These are phyloP conservation scores for Rutidosis leptorrhynchoides DNA, from an alignment of 129 eudicot species.

Conservation along the genomic window DNA sequence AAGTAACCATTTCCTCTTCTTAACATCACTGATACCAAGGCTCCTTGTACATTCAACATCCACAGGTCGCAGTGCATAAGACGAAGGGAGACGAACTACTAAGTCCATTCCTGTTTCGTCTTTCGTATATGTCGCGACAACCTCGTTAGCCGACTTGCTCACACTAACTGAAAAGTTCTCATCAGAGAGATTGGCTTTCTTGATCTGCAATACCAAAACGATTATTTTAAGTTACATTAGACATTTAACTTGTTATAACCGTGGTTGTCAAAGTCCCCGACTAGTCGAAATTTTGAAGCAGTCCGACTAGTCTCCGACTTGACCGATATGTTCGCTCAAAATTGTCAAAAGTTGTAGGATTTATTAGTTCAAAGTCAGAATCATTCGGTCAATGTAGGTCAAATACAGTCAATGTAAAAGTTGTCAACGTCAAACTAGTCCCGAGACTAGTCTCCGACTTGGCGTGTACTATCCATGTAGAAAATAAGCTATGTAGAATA, in stretches of 20 bases:
- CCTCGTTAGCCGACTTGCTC: conserved; percentile 93
- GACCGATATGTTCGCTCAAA: too few relatives aligned
- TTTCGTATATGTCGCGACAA: conserved; percentile 92
- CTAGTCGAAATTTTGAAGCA: too few relatives aligned
- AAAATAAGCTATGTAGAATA: too few relatives aligned
- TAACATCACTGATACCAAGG: conserved; percentile 92
- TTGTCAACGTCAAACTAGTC: too few relatives aligned
- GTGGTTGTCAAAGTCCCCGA: too few relatives aligned
- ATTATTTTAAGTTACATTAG: conserved; percentile 1
- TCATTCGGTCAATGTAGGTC: too few relatives aligned
- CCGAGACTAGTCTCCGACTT: too few relatives aligned
- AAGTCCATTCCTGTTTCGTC: conserved; percentile 96
- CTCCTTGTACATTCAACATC: conserved; percentile 89
- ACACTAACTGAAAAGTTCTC: conserved; percentile 86
- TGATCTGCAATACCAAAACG: conserved; percentile 53
- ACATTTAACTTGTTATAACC: not conserved
- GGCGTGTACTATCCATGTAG: too few relatives aligned
- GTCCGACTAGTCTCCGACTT: too few relatives aligned
- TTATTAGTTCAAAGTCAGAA: too few relatives aligned
- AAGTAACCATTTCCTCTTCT: conserved; percentile 91
- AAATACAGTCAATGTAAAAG: too few relatives aligned
- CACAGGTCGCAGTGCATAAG: conserved; percentile 79
- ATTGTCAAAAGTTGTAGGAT: too few relatives aligned
- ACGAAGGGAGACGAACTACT: conserved; percentile 90
- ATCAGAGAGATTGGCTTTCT: conserved; percentile 65